phyloP scores from a whole-genome alignment of 208 protist species.

The Strigomonas culicis region DNA sequence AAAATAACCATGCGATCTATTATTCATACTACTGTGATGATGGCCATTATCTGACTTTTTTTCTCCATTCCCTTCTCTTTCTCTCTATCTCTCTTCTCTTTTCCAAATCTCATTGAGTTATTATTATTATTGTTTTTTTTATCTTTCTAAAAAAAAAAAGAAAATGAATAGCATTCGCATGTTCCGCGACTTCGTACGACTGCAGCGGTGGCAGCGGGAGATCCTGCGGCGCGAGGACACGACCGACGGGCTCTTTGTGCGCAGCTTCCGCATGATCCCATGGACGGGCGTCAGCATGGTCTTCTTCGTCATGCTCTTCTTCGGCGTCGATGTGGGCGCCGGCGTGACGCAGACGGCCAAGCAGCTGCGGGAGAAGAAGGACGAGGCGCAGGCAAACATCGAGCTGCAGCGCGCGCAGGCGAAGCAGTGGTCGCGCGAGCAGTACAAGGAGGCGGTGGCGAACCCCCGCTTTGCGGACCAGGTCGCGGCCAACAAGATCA shows the following conservation, averaged over 20 bases:
- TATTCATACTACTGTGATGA: not conserved
- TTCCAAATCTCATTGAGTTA: not conserved
- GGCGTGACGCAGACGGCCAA: slow-evolving; percentile 72
- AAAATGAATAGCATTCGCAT: slow-evolving; percentile 29
- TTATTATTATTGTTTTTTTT: not conserved
- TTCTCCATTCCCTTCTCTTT: slow-evolving; percentile 4
- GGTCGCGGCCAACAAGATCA: not conserved
- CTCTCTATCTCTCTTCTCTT: slow-evolving; percentile 9
- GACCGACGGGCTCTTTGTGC: slow-evolving; percentile 38
- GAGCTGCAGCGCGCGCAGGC: slow-evolving; percentile 65
- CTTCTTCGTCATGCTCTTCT: slow-evolving; percentile 83
- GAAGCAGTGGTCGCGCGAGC: slow-evolving; percentile 77
- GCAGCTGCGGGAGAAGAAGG: slow-evolving; percentile 75
- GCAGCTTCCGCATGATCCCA: slow-evolving; percentile 54
- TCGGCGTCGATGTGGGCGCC: slow-evolving; percentile 74
- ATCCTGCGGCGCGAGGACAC: slow-evolving; percentile 47
- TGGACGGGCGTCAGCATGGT: slow-evolving; percentile 81
- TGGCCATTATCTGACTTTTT: slow-evolving; percentile 13
- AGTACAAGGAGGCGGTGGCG: slow-evolving; percentile 81
- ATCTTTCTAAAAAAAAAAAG: not conserved
- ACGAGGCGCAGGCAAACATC: slow-evolving; percentile 51
- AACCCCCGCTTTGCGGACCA: not conserved
- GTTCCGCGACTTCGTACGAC: slow-evolving; percentile 58
- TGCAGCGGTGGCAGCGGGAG: slow-evolving; percentile 75
- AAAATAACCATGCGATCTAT: not conserved